Percentiles rank a stretch among this genome's conserved stretches.
Conservation (phyloP, 495 filamentous ascomycete species). For the Paragyromitra xinjiangensis region DNA sequence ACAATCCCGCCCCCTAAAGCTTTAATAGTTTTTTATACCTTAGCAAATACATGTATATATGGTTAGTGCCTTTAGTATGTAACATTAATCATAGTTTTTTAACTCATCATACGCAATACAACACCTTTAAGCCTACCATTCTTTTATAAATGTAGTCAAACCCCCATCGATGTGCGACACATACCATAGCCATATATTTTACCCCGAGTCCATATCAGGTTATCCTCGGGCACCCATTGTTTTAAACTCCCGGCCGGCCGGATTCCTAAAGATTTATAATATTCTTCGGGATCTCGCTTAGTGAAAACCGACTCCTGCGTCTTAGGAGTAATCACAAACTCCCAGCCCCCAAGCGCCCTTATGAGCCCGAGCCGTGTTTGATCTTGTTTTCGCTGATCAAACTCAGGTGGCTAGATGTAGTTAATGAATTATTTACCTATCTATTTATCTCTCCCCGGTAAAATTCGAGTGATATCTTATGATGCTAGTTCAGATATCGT, state of each 20-base stretch:
- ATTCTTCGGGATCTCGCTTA: neutral
- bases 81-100: neutral
- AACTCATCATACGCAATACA: too few species aligned
- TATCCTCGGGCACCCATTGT: neutral
- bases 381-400: neutral
- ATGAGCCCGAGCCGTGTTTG: neutral
- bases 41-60: neutral
- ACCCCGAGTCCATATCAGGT: neutral
- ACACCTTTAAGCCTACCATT: too few species aligned
- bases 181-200: neutral
- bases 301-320: neutral
- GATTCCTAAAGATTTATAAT: neutral
- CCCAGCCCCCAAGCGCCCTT: neutral
- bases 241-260: constrained; percentile 12
- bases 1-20: neutral
- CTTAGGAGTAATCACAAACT: neutral
- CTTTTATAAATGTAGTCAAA: too few species aligned
- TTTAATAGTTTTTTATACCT: neutral
- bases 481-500: neutral
- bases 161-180: neutral
- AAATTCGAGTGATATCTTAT: neutral
- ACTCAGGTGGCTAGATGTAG: too few species aligned
- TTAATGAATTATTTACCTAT: too few species aligned
- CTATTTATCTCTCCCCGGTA: neutral
- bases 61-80: neutral